Percentiles rank a stretch among this genome's conserved stretches.
These are phyloP conservation scores for Comarum palustre DNA, from an alignment of 306 rosid genomes.

Conservation along the genomic window DNA sequence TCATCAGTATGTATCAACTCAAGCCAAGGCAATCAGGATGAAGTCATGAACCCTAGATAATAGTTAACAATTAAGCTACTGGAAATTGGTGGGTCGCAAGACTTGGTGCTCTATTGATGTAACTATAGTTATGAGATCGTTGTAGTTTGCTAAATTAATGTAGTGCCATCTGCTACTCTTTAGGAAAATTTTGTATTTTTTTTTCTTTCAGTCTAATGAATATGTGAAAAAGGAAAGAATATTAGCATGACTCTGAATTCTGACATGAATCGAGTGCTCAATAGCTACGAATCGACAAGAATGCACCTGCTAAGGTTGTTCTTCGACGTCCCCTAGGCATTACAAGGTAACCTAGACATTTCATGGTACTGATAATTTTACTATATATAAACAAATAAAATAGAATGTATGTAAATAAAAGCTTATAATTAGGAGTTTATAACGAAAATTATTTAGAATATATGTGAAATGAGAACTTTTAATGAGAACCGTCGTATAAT, in stretches of 20 bases:
- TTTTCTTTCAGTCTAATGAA: too few species aligned
- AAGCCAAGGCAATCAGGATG: too few species aligned
- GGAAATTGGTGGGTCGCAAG: background rate
- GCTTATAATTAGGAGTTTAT: too few species aligned
- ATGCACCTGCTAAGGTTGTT: slow-evolving; percentile 23
- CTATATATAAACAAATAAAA: too few species aligned
- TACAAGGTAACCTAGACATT: slow-evolving; percentile 22
- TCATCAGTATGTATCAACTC: too few species aligned
- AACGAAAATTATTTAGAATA: too few species aligned
- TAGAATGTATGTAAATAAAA: too few species aligned
- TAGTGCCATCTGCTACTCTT: background rate
- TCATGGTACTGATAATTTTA: slow-evolving; percentile 19
- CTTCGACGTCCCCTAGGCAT: slow-evolving; percentile 32
- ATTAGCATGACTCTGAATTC: background rate
- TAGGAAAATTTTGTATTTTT: too few species aligned
- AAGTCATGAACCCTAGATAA: too few species aligned
- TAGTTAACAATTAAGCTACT: background rate
- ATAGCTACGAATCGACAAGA: slow-evolving; percentile 24
- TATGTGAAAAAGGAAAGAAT: background rate
- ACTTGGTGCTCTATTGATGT: background rate
- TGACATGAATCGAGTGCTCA: background rate
- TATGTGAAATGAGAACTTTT: too few species aligned
- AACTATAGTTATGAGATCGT: background rate
- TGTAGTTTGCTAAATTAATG: too few species aligned
- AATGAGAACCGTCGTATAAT: too few species aligned